Base-by-base conservation (phyloP, 352 stramenopile species). In the Globisporangium orthogonon region DNA sequence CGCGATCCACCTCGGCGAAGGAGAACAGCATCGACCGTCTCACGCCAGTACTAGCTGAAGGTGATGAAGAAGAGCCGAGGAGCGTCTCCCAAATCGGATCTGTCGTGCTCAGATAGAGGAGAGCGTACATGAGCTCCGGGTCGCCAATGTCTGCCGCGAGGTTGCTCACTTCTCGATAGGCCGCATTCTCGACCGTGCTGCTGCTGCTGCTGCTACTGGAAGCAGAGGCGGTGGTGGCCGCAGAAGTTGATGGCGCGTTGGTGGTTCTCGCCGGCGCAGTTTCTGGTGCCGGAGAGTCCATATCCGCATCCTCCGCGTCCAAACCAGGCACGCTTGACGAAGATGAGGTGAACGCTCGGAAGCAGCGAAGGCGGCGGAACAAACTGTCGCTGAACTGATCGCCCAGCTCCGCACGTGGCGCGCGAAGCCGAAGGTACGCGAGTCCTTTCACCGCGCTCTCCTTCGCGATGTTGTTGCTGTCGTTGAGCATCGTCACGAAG, bases 81-180 rank as follows among this genome's bases (percentile, higher is more conserved):
- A 64, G 65, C 35, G 72, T 71, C 31, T 70, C 61, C 83, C 80
- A 91, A 45, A 89, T 83, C 13, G 81, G 70, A 44, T 89, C 75
- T 1, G 65, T 78, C n/a, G 81, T 89, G 56, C 83, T 91, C 51
- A 94, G 58, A 56, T 90, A 94, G 31, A 94, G 52, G 28, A 94
- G 61, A 18, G 76, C 74, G 58, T 94, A 94, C 80, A 94, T 88
- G 28, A 94, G 69, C 29, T 89, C 75, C 0, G 83, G 77, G 45
- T 94, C 78, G 7, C 83, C 83, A 29, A 94, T 71, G 49, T 90
- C 83, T 11, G 83, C 83, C 46, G 81, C 81, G 29, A 94, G 70
- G 50, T 90, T 89, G 67, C 83, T 91, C 10, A 94, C 81, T 68
- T 94, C 83, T 28, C 83, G 80, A 57, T 94, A 94, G 2, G 81